These are phyloP conservation scores for Chaetomium sp. DNA, from an alignment of 2,329 filamentous ascomycete genomes.

Conservation along the genomic window DNA sequence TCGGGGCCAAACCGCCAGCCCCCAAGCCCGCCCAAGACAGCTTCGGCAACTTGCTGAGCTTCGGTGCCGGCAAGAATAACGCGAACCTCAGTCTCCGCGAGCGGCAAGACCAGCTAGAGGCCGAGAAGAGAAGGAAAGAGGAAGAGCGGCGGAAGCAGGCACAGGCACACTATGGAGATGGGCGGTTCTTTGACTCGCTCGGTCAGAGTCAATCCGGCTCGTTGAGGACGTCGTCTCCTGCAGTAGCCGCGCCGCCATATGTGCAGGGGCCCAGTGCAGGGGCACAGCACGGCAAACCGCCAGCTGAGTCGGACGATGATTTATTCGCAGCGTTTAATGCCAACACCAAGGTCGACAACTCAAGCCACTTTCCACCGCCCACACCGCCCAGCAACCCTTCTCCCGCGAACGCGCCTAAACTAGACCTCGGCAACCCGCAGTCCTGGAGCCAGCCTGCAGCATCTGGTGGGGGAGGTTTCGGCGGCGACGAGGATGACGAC, in stretches of 20 bases:
- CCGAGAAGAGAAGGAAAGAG: conserved; percentile 70
- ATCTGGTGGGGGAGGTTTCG: conserved; percentile 44
- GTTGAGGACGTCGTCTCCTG: conserved; percentile 46
- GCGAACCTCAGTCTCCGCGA: conserved; percentile 78
- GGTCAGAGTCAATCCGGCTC: conserved; percentile 53
- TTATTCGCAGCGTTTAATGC: conserved; percentile 69
- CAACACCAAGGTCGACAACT: conserved; percentile 66
- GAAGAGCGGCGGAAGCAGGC: conserved; percentile 70
- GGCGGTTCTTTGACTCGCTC: conserved; percentile 74
- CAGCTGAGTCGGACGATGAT: conserved; percentile 58
- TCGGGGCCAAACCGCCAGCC: conserved; percentile 46
- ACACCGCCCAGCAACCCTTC: conserved; percentile 47
- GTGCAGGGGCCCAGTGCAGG: conserved; percentile 6
- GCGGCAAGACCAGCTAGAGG: conserved; percentile 68
- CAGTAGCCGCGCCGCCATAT: conserved; percentile 39
- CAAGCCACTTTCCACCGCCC: conserved; percentile 65
- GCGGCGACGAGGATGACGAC: conserved; percentile 80
- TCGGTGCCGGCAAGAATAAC: conserved; percentile 60
- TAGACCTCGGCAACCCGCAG: conserved; percentile 57
- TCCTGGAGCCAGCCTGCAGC: conserved; percentile 52
- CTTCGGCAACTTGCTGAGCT: conserved; percentile 75
- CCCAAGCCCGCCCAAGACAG: conserved; percentile 65
- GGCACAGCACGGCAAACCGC: conserved; percentile 38
- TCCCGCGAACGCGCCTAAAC: conserved; percentile 47
- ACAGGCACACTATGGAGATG: conserved; percentile 76